phyloP scores from a whole-genome alignment of 495 filamentous ascomycete genomes.

The Neurospora africana region DNA sequence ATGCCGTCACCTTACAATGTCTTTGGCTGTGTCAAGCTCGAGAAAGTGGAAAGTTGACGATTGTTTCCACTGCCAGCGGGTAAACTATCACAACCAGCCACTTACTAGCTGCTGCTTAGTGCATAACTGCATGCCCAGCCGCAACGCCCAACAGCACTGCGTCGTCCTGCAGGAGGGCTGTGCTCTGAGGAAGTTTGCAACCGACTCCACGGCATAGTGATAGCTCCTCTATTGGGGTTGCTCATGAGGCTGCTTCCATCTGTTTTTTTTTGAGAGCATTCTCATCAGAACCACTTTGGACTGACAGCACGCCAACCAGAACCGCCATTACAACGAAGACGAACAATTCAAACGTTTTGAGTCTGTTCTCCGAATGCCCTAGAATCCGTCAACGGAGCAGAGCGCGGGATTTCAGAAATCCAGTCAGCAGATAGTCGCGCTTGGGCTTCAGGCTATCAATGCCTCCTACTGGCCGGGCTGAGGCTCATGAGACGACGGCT shows the following conservation, averaged over 20 bases:
- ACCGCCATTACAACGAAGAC: too few relatives aligned
- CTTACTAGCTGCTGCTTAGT: not conserved
- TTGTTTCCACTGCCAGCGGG: not conserved
- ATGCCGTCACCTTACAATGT: not conserved
- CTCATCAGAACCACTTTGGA: not conserved
- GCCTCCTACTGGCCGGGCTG: not conserved
- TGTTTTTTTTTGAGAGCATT: not conserved
- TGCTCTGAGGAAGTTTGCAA: not conserved
- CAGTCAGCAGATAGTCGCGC: not conserved
- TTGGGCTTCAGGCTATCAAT: not conserved
- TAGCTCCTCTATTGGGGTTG: not conserved
- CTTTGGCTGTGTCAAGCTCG: not conserved
- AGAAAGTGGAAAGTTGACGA: not conserved
- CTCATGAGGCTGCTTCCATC: not conserved
- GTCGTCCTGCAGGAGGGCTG: not conserved
- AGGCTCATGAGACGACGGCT: not conserved
- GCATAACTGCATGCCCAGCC: not conserved
- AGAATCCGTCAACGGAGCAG: not conserved
- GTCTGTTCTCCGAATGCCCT: not conserved
- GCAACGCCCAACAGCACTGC: not conserved
- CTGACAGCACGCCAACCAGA: too few relatives aligned
- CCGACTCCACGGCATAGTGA: not conserved
- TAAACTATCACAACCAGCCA: not conserved
- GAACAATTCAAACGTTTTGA: too few relatives aligned
- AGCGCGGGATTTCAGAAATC: not conserved